Conservation (phyloP, 352 stramenopile species). For the Phytopythium cucurbitacearum region DNA sequence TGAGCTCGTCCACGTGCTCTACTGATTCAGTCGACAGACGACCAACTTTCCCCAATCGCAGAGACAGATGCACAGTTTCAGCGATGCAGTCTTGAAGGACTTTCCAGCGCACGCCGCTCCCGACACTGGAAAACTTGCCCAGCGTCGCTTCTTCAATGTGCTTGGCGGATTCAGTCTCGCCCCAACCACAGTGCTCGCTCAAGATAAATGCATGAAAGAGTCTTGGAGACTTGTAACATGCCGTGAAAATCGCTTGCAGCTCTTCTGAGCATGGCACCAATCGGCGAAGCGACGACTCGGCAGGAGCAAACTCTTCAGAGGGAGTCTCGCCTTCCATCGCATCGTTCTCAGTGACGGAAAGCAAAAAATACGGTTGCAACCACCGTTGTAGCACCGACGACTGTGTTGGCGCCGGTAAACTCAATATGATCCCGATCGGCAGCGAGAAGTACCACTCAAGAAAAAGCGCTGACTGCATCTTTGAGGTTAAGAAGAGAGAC, state of each 20-base stretch:
- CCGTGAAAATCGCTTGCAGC: constrained; percentile 45
- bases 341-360: constrained; percentile 26
- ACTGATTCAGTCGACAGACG: constrained; percentile 64
- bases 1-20: constrained; percentile 76
- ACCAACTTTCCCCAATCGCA: constrained; percentile 58
- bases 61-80: constrained; percentile 69
- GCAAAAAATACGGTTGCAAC: constrained; percentile 55
- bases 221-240: constrained; percentile 54
- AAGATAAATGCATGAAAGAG: constrained; percentile 76
- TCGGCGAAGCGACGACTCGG: constrained; percentile 22
- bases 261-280: constrained; percentile 32
- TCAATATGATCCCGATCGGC: constrained; percentile 48
- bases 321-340: constrained; percentile 22
- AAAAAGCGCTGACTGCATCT: constrained; percentile 53
- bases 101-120: constrained; percentile 57
- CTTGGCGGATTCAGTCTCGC: constrained; percentile 60
- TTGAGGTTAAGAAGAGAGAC: constrained; percentile 48
- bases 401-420: constrained; percentile 51
- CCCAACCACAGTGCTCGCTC: constrained; percentile 59
- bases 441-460: constrained; percentile 84
- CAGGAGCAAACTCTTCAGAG: constrained; percentile 15
- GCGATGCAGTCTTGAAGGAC: constrained; percentile 72
- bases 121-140: constrained; percentile 53
- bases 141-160: constrained; percentile 69
- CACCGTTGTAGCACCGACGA: constrained; percentile 79